phyloP scores from a whole-genome alignment of 1,284 basidiomycete species.

The Takashimella koratensis region DNA sequence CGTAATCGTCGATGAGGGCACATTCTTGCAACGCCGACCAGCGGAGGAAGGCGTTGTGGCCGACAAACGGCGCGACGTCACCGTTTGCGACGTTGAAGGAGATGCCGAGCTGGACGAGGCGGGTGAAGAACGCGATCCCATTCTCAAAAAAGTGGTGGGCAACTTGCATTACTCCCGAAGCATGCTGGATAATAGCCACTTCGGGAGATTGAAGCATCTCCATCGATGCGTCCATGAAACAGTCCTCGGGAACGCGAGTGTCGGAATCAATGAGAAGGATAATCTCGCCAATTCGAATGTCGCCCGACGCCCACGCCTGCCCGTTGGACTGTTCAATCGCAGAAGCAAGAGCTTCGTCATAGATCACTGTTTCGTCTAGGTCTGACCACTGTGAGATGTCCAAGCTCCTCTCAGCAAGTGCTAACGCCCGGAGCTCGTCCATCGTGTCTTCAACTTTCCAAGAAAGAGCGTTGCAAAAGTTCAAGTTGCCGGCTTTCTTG shows the following conservation, averaged over 20 bases:
- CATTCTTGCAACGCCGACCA: constrained; percentile 78
- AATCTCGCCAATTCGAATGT: constrained; percentile 57
- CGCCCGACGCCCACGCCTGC: constrained; percentile 11
- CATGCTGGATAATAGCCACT: constrained; percentile 60
- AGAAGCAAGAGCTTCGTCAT: constrained; percentile 9
- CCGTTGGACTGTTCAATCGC: constrained; percentile 10
- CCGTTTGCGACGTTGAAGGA: constrained; percentile 64
- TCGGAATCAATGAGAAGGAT: constrained; percentile 70
- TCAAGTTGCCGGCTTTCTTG: constrained; percentile 84
- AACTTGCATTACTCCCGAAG: constrained; percentile 59
- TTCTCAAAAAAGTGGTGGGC: constrained; percentile 77
- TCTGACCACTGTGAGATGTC: constrained; percentile 11
- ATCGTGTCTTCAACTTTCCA: constrained; percentile 61
- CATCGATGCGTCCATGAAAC: constrained; percentile 72
- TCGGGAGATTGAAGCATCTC: constrained; percentile 70
- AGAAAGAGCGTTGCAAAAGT: constrained; percentile 68
- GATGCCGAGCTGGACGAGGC: constrained; percentile 63
- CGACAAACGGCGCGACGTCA: constrained; percentile 65
- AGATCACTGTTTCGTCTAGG: constrained; percentile 13
- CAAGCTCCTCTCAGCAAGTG: constrained; percentile 2
- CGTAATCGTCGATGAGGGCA: constrained; percentile 61
- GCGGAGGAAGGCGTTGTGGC: constrained; percentile 77
- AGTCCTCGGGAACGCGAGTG: constrained; percentile 74
- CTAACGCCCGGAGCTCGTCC: constrained; percentile 13
- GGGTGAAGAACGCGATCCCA: constrained; percentile 73